Evolutionary conservation across 768 basidiomycete species (phyloP).

Genomic region (Russula olivacea): DNA sequence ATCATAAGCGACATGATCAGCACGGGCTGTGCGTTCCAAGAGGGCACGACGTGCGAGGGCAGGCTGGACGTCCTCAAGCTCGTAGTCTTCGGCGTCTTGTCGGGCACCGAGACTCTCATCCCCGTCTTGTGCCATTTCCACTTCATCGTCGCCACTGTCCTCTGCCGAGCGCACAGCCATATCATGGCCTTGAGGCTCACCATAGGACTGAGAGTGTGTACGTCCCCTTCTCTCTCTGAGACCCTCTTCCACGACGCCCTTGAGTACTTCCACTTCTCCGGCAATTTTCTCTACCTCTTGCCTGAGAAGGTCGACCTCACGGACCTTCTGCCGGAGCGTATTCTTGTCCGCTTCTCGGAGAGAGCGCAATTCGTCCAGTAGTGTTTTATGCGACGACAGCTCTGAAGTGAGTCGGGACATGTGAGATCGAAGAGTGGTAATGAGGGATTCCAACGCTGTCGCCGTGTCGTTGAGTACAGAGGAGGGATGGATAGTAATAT

Average conservation of each 20-base stretch:
- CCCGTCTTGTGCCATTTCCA: conserved; percentile 26
- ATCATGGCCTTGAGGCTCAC: neutral
- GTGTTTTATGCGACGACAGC: conserved; percentile 65
- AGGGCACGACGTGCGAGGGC: conserved; percentile 18
- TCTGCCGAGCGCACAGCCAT: neutral
- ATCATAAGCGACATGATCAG: conserved; percentile 49
- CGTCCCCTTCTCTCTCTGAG: conserved; percentile 67
- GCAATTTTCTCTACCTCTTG: conserved; percentile 76
- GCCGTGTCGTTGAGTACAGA: neutral
- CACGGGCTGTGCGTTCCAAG: conserved; percentile 45
- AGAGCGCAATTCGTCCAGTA: conserved; percentile 59
- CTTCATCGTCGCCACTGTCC: conserved; percentile 14
- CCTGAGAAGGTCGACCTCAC: conserved; percentile 61
- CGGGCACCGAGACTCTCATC: conserved; percentile 24
- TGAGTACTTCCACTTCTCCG: conserved; percentile 81
- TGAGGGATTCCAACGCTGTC: conserved; percentile 75
- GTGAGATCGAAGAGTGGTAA: conserved; percentile 65
- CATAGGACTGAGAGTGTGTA: conserved; percentile 18
- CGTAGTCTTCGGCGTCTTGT: conserved; percentile 26
- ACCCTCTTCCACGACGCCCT: conserved; percentile 82
- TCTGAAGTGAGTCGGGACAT: conserved; percentile 73
- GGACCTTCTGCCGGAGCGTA: conserved; percentile 51
- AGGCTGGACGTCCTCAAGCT: conserved; percentile 14
- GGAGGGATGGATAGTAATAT: neutral
- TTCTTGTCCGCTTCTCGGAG: conserved; percentile 58